Evolutionary conservation across 2,329 filamentous ascomycete genomes (phyloP).

Genomic region (Aspergillus carbonarius): DNA sequence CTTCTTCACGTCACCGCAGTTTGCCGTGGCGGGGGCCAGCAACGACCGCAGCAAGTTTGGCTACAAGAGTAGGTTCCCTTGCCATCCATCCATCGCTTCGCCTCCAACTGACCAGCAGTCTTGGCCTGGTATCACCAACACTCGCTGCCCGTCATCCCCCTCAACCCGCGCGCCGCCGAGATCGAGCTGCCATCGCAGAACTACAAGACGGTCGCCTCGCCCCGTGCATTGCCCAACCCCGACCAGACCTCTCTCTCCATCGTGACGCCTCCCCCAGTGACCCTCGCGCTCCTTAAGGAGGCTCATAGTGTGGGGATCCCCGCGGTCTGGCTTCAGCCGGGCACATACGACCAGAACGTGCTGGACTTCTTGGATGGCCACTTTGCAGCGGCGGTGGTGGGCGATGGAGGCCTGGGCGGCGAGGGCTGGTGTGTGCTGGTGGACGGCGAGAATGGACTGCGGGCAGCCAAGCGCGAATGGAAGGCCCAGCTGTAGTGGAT

Average conservation of each 20-base stretch:
- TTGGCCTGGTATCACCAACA: constrained; percentile 85
- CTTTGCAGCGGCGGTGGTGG: constrained; percentile 68
- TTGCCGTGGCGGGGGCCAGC: constrained; percentile 87
- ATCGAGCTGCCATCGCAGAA: constrained; percentile 62
- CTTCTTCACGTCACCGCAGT: constrained; percentile 78
- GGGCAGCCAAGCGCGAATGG: constrained; percentile 58
- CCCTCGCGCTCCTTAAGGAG: constrained; percentile 70
- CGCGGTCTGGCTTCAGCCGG: constrained; percentile 87
- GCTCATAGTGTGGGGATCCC: constrained; percentile 71
- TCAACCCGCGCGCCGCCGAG: constrained; percentile 70
- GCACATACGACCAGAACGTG: constrained; percentile 76
- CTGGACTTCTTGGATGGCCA: constrained; percentile 66
- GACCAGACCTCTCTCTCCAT: constrained; percentile 74
- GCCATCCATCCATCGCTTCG: constrained; percentile 1
- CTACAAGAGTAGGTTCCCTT: constrained; percentile 66
- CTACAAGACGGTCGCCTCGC: constrained; percentile 64
- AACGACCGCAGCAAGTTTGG: constrained; percentile 83
- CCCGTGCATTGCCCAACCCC: constrained; percentile 65
- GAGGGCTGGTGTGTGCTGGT: constrained; percentile 89
- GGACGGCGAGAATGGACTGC: constrained; percentile 65
- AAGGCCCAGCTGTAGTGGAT: constrained; percentile 39
- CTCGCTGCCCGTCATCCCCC: constrained; percentile 72
- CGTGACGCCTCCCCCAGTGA: constrained; percentile 81
- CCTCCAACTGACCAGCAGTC: constrained; percentile 54
- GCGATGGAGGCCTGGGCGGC: constrained; percentile 63